Conservation (phyloP, 2,329 filamentous ascomycete genomes). For the Zasmidium citrigriseum region DNA sequence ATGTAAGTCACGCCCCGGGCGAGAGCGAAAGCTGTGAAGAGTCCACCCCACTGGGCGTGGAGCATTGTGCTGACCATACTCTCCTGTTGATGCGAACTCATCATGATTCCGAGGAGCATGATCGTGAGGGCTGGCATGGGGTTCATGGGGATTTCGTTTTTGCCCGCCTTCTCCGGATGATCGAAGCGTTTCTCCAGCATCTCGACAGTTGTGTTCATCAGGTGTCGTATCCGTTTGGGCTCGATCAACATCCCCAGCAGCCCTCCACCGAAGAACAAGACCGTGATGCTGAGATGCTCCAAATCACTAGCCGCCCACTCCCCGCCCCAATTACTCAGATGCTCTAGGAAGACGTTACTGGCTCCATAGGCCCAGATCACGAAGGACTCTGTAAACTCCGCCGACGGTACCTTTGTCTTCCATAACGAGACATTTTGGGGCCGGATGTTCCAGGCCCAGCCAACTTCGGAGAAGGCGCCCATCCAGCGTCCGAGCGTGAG, state of each 20-base stretch:
- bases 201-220: slow-evolving; percentile 59
- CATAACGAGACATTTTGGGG: slow-evolving; percentile 64
- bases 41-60: slow-evolving; percentile 88
- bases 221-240: slow-evolving; percentile 58
- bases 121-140: slow-evolving; percentile 87
- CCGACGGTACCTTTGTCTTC: slow-evolving; percentile 65
- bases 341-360: slow-evolving; percentile 91
- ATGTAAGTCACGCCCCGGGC: slow-evolving; percentile 79
- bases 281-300: slow-evolving; percentile 88
- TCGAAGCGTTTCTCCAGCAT: slow-evolving; percentile 33
- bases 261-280: slow-evolving; percentile 92
- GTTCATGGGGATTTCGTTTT: slow-evolving; percentile 75
- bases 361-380: slow-evolving; percentile 88
- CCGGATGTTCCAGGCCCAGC: slow-evolving; percentile 93
- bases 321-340: slow-evolving; percentile 71
- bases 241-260: slow-evolving; percentile 54
- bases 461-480: slow-evolving; percentile 84
- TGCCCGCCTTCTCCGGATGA: slow-evolving; percentile 51
- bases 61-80: slow-evolving; percentile 88
- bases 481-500: slow-evolving; percentile 87
- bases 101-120: slow-evolving; percentile 86
- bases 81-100: slow-evolving; percentile 85
- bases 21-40: slow-evolving; percentile 78
- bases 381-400: slow-evolving; percentile 86
- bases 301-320: slow-evolving; percentile 78